Percentiles rank a stretch among this genome's conserved stretches.
phyloP scores from a whole-genome alignment of 257 asterid genomes.

The Eucommia ulmoides region DNA sequence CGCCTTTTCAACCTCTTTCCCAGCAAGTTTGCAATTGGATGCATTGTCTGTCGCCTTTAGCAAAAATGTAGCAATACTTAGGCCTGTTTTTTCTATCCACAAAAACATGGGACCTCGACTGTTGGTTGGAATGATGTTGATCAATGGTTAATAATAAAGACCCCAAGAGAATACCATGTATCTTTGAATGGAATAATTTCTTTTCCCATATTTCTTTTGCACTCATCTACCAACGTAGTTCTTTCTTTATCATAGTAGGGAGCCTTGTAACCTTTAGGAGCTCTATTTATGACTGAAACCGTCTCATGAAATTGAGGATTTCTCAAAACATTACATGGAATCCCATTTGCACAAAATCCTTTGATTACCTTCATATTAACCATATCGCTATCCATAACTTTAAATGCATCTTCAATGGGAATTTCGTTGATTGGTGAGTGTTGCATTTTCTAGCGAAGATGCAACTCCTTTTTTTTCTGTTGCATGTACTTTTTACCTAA shows the following conservation, averaged over 20 bases:
- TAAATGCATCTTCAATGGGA: background rate
- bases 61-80: background rate
- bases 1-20: background rate
- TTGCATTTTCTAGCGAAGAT: background rate
- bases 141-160: background rate
- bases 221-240: background rate
- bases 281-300: no score
- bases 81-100: background rate
- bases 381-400: background rate
- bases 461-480: background rate
- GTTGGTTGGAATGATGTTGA: background rate
- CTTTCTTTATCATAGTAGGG: background rate
- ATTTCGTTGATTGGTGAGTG: background rate
- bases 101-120: background rate
- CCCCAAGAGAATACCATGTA: background rate
- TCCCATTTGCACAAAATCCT: no score
- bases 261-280: background rate
- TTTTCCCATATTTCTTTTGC: background rate
- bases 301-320: no score
- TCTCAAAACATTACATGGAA: no score
- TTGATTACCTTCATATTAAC: background rate
- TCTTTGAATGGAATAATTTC: background rate
- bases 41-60: conserved; percentile 5
- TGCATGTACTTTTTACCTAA: no score
- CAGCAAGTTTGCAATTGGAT: conserved; percentile 4